Conservation (phyloP, 495 filamentous ascomycete species). For the Elasticomyces elasticus region DNA sequence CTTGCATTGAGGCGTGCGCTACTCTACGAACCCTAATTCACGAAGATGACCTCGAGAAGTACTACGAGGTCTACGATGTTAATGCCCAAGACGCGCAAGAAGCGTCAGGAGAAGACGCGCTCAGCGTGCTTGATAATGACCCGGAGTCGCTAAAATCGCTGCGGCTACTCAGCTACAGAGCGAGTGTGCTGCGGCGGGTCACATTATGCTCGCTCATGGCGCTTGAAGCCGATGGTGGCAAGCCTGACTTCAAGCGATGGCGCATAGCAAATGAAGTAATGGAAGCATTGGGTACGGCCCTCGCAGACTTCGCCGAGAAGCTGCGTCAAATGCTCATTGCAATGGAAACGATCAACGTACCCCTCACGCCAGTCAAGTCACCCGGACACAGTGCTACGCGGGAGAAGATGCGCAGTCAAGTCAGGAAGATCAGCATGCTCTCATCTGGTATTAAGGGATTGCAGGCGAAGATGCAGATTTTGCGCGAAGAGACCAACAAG, state of each 20-base stretch:
- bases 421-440: slow-evolving; percentile 73
- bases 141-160: slow-evolving; percentile 68
- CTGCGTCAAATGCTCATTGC: slow-evolving; percentile 66
- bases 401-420: slow-evolving; percentile 72
- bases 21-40: slow-evolving; percentile 62
- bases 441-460: slow-evolving; percentile 85
- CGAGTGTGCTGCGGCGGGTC: slow-evolving; percentile 70
- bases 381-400: slow-evolving; percentile 46
- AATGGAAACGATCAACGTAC: slow-evolving; percentile 56
- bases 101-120: slow-evolving; percentile 34
- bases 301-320: slow-evolving; percentile 37
- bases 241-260: slow-evolving; percentile 72
- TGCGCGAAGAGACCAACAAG: slow-evolving; percentile 79
- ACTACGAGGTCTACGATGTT: slow-evolving; percentile 86
- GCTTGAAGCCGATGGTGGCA: slow-evolving; percentile 74
- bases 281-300: slow-evolving; percentile 43
- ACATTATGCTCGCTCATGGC: slow-evolving; percentile 79
- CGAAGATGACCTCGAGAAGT: slow-evolving; percentile 73
- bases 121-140: slow-evolving; percentile 58
- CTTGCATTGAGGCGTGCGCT: slow-evolving; percentile 56
- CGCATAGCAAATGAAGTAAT: slow-evolving; percentile 68
- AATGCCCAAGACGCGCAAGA: slow-evolving; percentile 65
- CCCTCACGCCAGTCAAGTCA: slow-evolving; percentile 52
- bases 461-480: slow-evolving; percentile 87
- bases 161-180: slow-evolving; percentile 65